Conservation (phyloP, 192 early-diverging fungal genomes). For the Coemansia sp. region DNA sequence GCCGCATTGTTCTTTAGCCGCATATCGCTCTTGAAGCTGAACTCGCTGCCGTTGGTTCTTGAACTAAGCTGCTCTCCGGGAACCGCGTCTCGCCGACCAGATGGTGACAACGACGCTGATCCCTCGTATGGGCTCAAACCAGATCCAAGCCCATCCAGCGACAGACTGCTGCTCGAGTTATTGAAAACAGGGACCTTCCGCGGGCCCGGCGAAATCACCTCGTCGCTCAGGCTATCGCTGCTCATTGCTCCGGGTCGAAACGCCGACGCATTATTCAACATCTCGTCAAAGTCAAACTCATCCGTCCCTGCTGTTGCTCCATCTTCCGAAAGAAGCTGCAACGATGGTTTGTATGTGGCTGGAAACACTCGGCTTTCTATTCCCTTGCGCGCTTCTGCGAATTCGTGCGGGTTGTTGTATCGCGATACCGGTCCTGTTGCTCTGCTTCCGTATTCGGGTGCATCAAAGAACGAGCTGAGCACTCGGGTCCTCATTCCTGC, state of each 20-base stretch:
- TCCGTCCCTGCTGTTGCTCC: conserved; percentile 17
- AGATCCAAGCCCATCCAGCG: conserved; percentile 22
- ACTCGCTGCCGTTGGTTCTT: conserved; percentile 10
- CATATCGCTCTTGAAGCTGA: conserved; percentile 2
- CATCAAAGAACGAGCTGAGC: conserved; percentile 47
- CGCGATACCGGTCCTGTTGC: background rate
- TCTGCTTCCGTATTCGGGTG: conserved; percentile 7
- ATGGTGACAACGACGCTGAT: background rate
- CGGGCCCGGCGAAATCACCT: conserved; percentile 9
- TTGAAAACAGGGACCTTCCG: conserved; percentile 18
- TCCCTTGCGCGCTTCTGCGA: conserved; percentile 6
- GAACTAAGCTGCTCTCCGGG: conserved; percentile 29
- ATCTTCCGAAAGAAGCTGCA: conserved; percentile 31
- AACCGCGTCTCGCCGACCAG: conserved; percentile 19
- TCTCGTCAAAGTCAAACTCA: conserved; percentile 52
- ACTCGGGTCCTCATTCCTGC: conserved; percentile 15
- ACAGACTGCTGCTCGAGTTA: conserved; percentile 26
- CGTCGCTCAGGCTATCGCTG: conserved; percentile 12
- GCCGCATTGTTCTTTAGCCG: conserved; percentile 14
- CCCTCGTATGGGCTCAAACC: conserved; percentile 34
- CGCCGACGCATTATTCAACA: conserved; percentile 37
- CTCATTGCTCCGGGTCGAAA: conserved; percentile 5
- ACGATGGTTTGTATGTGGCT: conserved; percentile 42
- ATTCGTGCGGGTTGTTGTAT: conserved; percentile 5
- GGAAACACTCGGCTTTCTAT: conserved; percentile 39